Conservation (phyloP, 2,329 filamentous ascomycete genomes). For the Orbilia blumenaviensis region DNA sequence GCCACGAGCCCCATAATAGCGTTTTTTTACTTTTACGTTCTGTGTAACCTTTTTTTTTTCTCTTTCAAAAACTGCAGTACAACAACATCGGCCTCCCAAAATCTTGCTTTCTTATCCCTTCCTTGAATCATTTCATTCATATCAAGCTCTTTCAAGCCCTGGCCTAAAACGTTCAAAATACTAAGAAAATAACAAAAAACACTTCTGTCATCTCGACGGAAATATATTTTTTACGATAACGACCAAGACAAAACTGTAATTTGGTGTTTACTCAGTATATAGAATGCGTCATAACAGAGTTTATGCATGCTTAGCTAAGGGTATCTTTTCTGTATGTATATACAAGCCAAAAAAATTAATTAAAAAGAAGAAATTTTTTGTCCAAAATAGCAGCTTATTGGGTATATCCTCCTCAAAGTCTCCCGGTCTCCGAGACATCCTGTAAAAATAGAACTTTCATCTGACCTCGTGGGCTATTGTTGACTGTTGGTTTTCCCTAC, state of each 20-base stretch:
- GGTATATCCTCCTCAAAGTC: conserved; percentile 7
- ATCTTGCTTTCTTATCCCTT: background rate
- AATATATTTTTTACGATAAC: background rate
- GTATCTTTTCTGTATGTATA: conserved; percentile 24
- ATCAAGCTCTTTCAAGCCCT: background rate
- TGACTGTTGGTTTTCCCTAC: background rate
- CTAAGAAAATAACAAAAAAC: background rate
- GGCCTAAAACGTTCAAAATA: background rate
- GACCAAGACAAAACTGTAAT: background rate
- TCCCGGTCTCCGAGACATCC: background rate
- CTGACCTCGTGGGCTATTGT: conserved; percentile 12
- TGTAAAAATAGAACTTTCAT: background rate
- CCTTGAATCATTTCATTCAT: conserved; percentile 1
- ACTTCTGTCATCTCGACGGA: background rate
- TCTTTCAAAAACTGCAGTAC: background rate
- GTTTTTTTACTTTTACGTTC: background rate
- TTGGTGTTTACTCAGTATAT: background rate
- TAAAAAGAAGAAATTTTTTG: background rate
- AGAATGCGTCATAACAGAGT: background rate
- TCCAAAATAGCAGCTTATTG: background rate
- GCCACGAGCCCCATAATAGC: background rate
- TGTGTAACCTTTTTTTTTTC: background rate
- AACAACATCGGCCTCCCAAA: background rate
- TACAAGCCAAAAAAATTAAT: background rate
- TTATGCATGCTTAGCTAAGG: conserved; percentile 1